Percentiles rank a stretch among this genome's conserved stretches.
phyloP scores from a whole-genome alignment of 345 rosid species.

The sweet orange (Citrus sinensis) region DVS_A1.0 CM039167.1:28359501-28360000 shows the following conservation, averaged over 20 bases:
- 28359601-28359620: neutral
- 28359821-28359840: constrained; percentile 28
- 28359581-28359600: neutral
- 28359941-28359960: no score
- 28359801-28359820: no score
- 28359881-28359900: constrained; percentile 88
- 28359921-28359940: no score
- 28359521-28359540: neutral
- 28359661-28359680: neutral
- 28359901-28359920: neutral
- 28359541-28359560: neutral
- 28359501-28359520: neutral
- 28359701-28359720: neutral
- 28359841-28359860: constrained; percentile 66
- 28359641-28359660: neutral
- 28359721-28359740: constrained; percentile 41
- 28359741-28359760: constrained; percentile 79
- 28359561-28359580: neutral
- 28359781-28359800: constrained; percentile 60
- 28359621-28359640: neutral
- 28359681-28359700: neutral
- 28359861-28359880: constrained; percentile 94
- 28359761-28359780: constrained; percentile 91
- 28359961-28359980: no score
- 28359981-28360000: no score